phyloP scores from a whole-genome alignment of 768 basidiomycete species.

The Leccinum imitatum region DNA sequence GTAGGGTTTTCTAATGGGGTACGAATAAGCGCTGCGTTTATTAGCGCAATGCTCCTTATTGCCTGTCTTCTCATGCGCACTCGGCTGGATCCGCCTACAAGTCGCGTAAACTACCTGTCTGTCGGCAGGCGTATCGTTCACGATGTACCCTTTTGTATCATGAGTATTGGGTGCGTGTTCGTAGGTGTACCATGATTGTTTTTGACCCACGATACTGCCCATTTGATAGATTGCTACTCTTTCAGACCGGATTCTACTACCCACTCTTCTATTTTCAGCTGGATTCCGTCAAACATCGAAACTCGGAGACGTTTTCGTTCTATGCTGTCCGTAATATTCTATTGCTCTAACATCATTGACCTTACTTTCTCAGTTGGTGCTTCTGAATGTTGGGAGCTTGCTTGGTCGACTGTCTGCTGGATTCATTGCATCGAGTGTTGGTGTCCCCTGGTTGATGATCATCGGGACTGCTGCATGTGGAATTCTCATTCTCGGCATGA shows the following conservation, averaged over 20 bases:
- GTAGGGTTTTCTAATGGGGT: background rate
- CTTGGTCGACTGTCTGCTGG: conserved; percentile 36
- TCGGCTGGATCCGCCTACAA: background rate
- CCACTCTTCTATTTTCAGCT: conserved; percentile 25
- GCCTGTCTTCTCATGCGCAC: conserved; percentile 6
- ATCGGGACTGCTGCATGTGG: conserved; percentile 32
- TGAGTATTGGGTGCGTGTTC: background rate
- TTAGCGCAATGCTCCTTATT: background rate
- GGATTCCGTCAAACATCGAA: background rate
- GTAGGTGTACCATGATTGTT: background rate
- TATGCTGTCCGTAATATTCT: conserved; percentile 40
- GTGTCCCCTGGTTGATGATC: conserved; percentile 43
- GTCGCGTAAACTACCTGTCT: background rate
- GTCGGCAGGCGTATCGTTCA: background rate
- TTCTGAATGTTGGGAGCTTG: conserved; percentile 50
- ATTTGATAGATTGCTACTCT: conserved; percentile 18
- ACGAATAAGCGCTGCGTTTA: background rate
- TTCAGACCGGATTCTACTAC: conserved; percentile 45
- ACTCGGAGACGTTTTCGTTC: conserved; percentile 41
- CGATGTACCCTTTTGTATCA: background rate
- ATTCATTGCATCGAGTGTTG: conserved; percentile 38
- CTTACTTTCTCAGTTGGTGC: conserved; percentile 37
- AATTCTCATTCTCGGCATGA: conserved; percentile 21
- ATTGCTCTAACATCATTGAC: background rate
- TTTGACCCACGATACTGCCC: background rate